phyloP scores from a whole-genome alignment of 2,329 filamentous ascomycete genomes.

The Thermothelomyces thermophilus region DNA sequence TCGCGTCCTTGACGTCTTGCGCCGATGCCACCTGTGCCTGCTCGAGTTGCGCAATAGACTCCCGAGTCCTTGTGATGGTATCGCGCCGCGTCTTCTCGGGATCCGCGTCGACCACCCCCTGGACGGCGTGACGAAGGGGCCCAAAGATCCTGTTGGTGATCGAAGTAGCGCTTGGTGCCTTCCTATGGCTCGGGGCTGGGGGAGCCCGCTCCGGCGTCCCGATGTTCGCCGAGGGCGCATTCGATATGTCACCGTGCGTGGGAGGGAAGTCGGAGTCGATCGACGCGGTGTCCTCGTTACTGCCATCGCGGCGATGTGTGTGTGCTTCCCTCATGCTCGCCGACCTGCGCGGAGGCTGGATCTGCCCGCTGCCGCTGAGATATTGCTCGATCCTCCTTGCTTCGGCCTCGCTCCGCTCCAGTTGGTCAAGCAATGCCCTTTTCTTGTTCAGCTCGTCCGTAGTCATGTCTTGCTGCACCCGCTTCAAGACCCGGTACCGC shows the following conservation, averaged over 20 bases:
- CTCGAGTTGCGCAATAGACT: conserved; percentile 78
- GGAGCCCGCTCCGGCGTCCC: conserved; percentile 54
- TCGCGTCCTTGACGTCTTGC: conserved; percentile 89
- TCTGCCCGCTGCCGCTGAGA: conserved; percentile 64
- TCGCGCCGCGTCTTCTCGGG: conserved; percentile 88
- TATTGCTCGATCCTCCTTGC: conserved; percentile 92
- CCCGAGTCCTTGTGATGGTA: conserved; percentile 90
- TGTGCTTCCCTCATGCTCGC: conserved; percentile 48
- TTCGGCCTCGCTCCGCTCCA: conserved; percentile 92
- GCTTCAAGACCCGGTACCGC: conserved; percentile 83
- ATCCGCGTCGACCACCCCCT: conserved; percentile 93
- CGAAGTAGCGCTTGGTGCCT: conserved; percentile 78
- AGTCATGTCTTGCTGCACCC: conserved; percentile 96
- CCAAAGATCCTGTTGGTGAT: conserved; percentile 93
- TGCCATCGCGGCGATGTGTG: conserved; percentile 48
- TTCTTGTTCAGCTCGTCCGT: conserved; percentile 90
- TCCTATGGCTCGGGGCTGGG: conserved; percentile 58
- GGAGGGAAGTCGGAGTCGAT: conserved; percentile 96
- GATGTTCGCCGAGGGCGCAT: conserved; percentile 67
- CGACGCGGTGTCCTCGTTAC: conserved; percentile 72
- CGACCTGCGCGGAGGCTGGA: conserved; percentile 61
- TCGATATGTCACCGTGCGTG: conserved; percentile 67
- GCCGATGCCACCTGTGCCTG: conserved; percentile 84
- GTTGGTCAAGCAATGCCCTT: conserved; percentile 67
- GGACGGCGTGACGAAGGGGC: conserved; percentile 87